Evolutionary conservation across 2,329 filamentous ascomycete species (phyloP), one percentile per base, ranked within the genome.

Genomic region (Daldinia sp.): DNA sequence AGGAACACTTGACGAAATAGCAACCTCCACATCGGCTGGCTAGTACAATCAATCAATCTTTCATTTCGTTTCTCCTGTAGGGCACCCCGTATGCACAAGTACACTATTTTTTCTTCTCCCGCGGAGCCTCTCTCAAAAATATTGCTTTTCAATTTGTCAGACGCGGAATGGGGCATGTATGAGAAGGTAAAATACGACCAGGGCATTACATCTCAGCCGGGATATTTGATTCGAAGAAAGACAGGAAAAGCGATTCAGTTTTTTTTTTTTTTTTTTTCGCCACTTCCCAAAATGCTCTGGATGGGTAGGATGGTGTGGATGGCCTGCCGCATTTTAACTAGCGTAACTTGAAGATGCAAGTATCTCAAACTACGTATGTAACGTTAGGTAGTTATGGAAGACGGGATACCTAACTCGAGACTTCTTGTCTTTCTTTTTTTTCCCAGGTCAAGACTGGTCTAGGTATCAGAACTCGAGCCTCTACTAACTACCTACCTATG

Each of bases 71-170:
- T 35, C 15, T 19, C 47, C 19, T 32, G 32, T n/a, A n/a, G n/a
- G n/a, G n/a, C n/a, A n/a, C n/a, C n/a, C n/a, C n/a, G n/a, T 45
- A 48, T 4, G 50, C n/a, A 30, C 15, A 54, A 8, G 25, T 45
- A 57, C 35, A 30, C 19, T 51, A 45, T 52, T 57, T 39, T 55
- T 43, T 39, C 15, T 30, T 47, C 37, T 49, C 39, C 39, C 63
- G 58, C 59, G 61, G 57, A 62, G 54, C 58, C 60, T 66, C 58
- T 23, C 52, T 65, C 43, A 55, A 66, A 68, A 66, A 68, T 70
- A 64, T 67, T 49, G 61, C n/a, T 35, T 64, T 69, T 59, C 59
- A 64, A 73, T 73, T 72, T 70, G 70, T 69, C 69, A 72, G 68
- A 70, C 67, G 53, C 50, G 19, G 19, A 52, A 56, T 47, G 59